A percentile compares a stretch with the other conserved stretches of the same genome.
These are phyloP conservation scores for Penicillium sp. DNA, from an alignment of 2,329 filamentous ascomycete species.

Conservation along the genomic window DNA sequence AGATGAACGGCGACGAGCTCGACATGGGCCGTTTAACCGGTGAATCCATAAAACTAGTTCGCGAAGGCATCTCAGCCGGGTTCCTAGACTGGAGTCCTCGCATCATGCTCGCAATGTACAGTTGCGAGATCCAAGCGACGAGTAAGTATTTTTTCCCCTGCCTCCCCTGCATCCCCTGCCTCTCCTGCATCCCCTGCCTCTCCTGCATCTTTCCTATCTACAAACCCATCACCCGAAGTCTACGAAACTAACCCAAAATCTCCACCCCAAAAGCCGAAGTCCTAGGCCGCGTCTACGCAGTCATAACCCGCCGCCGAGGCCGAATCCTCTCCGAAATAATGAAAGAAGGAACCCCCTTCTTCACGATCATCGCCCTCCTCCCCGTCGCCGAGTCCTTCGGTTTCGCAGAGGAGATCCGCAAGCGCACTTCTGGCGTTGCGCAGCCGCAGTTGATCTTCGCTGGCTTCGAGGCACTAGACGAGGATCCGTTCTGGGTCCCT, in stretches of 20 bases:
- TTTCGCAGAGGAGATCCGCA: slow-evolving; percentile 93
- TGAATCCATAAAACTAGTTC: slow-evolving; percentile 85
- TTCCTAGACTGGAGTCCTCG: slow-evolving; percentile 96
- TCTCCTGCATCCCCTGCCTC: no score
- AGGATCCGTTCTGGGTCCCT: slow-evolving; percentile 97
- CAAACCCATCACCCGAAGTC: no score
- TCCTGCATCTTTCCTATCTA: not conserved
- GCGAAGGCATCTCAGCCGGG: slow-evolving; percentile 74
- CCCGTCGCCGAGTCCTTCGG: slow-evolving; percentile 95
- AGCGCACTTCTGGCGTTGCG: slow-evolving; percentile 83
- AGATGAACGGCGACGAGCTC: slow-evolving; percentile 49
- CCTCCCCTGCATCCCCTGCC: no score
- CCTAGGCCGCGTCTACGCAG: slow-evolving; percentile 88
- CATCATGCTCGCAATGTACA: slow-evolving; percentile 97
- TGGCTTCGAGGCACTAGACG: slow-evolving; percentile 86
- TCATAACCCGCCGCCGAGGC: slow-evolving; percentile 91
- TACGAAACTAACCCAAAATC: slow-evolving; percentile 23
- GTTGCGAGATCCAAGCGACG: slow-evolving; percentile 92
- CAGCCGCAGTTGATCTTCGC: slow-evolving; percentile 90
- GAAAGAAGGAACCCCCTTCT: slow-evolving; percentile 94
- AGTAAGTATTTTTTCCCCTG: slow-evolving; percentile 53
- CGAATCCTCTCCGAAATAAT: slow-evolving; percentile 85
- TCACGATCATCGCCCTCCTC: slow-evolving; percentile 82
- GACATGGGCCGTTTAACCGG: slow-evolving; percentile 78
- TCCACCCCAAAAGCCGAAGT: slow-evolving; percentile 64